Percentiles rank a stretch among this genome's conserved stretches.
phyloP scores from a whole-genome alignment of 2,329 filamentous ascomycete species.

The Geosmithia morbida region DNA sequence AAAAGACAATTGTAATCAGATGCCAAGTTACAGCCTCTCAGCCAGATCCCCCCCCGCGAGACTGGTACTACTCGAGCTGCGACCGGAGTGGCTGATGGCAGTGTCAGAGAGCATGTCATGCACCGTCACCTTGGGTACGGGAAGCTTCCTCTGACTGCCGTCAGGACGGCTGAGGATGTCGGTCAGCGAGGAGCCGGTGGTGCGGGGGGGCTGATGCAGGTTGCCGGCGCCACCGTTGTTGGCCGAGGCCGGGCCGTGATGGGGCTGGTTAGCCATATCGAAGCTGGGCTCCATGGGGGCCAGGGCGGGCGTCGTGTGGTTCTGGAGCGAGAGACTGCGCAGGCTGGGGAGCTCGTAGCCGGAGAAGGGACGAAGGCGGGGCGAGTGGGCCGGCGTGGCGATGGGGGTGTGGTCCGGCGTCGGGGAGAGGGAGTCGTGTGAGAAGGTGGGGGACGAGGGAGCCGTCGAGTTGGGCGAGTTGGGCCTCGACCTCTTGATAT shows the following conservation, averaged over 20 bases:
- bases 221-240: constrained; percentile 19
- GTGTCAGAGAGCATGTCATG: constrained; percentile 65
- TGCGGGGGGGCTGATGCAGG: constrained; percentile 35
- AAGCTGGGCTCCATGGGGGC: constrained; percentile 44
- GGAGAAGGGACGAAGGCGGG: constrained; percentile 70
- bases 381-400: constrained; percentile 88
- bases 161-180: constrained; percentile 89
- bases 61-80: constrained; percentile 65
- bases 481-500: constrained; percentile 78
- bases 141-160: constrained; percentile 77
- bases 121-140: constrained; percentile 77
- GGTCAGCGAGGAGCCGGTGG: constrained; percentile 63
- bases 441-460: constrained; percentile 91
- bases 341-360: constrained; percentile 67
- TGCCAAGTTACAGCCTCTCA: constrained; percentile 30
- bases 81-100: constrained; percentile 57
- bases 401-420: constrained; percentile 98
- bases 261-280: constrained; percentile 18
- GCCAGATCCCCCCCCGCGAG: constrained; percentile 58
- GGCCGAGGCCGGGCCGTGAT: constrained; percentile 21
- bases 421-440: constrained; percentile 86
- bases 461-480: constrained; percentile 93
- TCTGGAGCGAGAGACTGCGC: constrained; percentile 43
- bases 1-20: no score
- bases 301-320: constrained; percentile 38